Evolutionary conservation across 179 eudicot genomes (phyloP), one percentile per base, ranked within the genome.

Genomic region (Beta macrorhiza): DNA sequence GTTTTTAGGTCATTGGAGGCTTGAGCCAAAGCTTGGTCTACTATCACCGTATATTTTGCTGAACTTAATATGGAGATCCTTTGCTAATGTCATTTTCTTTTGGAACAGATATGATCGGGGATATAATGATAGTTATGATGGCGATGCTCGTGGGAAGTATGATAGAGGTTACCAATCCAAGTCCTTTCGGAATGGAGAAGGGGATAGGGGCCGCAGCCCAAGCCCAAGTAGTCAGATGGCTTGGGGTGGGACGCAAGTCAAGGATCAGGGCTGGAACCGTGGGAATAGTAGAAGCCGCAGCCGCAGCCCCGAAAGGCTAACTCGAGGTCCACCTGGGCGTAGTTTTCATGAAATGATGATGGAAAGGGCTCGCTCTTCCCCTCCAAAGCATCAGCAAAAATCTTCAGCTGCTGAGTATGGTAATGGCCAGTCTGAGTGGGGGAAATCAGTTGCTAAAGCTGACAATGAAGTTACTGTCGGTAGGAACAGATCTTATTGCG

Each of bases 261-360:
- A 77, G 80, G 84, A 47, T 82, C 86, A 85, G 78, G 82, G 84
- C 19, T 85, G 87, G 87, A 80, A 76, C 77, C 79, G 82, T 74
- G 83, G 63, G 63, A 75, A 80, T 52, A 85, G 77, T 22, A 84
- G 88, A 9, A 82, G 87, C 80, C 91, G 91, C 20, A 89, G 91
- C 75, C 87, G 85, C 69, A 90, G 93, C 80, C 87, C 89, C 8
- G 90, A 86, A 52, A 86, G 89, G 82, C 82, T 79, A 52, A 84
- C 81, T n/a, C 71, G 68, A 56, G 89, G 76, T 76, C 83, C 82
- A 58, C 78, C 90, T 2, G 84, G 25, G 65, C 75, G 79, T 53
- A 90, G 92, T 80, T 91, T 91, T 77, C 92, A 89, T 71, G 84
- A 91, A 78, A 68, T 82, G 79, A 90, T 90, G 95, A 91, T 90